These are phyloP conservation scores for Scortechinia acanthostroma DNA, from an alignment of 2,329 filamentous ascomycete genomes.

Conservation along the genomic window DNA sequence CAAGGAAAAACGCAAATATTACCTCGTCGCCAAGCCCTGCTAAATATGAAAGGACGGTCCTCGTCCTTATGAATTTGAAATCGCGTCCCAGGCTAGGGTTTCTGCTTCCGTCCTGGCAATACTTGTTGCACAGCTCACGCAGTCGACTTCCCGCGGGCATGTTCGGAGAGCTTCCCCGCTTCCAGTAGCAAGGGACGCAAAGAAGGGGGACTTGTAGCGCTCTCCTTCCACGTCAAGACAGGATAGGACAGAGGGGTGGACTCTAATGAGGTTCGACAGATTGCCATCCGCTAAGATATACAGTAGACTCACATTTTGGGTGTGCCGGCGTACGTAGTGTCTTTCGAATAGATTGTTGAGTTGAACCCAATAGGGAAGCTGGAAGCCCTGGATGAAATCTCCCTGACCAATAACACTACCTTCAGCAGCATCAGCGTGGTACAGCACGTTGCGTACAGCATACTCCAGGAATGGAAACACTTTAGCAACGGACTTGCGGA, in stretches of 20 bases:
- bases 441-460: background rate
- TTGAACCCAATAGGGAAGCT: background rate
- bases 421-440: constrained; percentile 1
- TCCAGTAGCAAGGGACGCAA: background rate
- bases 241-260: background rate
- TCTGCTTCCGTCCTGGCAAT: background rate
- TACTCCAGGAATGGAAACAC: background rate
- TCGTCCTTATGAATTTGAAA: background rate
- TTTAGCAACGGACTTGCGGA: background rate
- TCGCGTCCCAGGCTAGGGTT: background rate
- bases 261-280: background rate
- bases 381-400: background rate
- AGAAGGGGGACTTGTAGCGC: background rate
- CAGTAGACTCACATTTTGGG: background rate
- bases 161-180: background rate
- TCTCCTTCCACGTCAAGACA: background rate
- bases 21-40: no score
- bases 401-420: background rate
- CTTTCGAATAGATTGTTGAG: background rate
- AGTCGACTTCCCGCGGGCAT: background rate
- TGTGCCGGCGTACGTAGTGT: background rate
- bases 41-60: no score
- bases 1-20: no score
- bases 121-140: background rate
- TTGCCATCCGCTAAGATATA: background rate